These are phyloP conservation scores for Hypoxylon trugodes DNA, from an alignment of 495 filamentous ascomycete genomes.

Conservation along the genomic window DNA sequence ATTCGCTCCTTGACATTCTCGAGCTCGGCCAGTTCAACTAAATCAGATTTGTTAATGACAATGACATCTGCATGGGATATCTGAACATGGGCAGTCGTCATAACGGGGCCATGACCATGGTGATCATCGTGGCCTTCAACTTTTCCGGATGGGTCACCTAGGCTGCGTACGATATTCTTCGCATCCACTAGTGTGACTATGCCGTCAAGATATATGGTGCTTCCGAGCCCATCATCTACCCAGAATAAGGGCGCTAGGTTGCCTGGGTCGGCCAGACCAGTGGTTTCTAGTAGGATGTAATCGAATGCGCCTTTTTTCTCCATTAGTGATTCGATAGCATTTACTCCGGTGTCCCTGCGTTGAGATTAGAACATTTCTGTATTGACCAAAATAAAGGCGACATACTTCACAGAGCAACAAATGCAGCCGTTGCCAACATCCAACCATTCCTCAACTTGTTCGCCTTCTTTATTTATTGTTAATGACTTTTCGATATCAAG, in stretches of 20 bases:
- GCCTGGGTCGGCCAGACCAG: constrained; percentile 92
- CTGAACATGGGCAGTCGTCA: constrained; percentile 93
- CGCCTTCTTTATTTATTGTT: constrained; percentile 83
- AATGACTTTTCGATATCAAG: constrained; percentile 94
- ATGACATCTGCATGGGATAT: constrained; percentile 98
- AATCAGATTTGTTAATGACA: constrained; percentile 92
- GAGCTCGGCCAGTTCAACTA: constrained; percentile 77
- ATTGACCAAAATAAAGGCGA: background rate
- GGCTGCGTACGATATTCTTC: constrained; percentile 81
- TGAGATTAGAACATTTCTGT: constrained; percentile 10
- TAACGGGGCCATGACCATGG: constrained; percentile 63
- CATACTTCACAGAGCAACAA: constrained; percentile 95
- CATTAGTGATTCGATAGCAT: constrained; percentile 96
- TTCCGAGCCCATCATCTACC: constrained; percentile 94
- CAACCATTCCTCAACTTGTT: constrained; percentile 92
- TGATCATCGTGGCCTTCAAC: constrained; percentile 64
- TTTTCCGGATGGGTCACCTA: constrained; percentile 76
- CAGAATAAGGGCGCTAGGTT: constrained; percentile 97
- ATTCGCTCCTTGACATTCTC: constrained; percentile 71
- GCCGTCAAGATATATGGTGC: constrained; percentile 93
- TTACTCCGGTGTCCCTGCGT: constrained; percentile 83
- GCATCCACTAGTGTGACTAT: constrained; percentile 97
- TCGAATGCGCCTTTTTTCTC: constrained; percentile 92
- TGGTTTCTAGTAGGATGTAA: constrained; percentile 98
- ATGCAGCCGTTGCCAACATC: constrained; percentile 97